A percentile compares a stretch with the other conserved stretches of the same genome.
phyloP scores from a whole-genome alignment of 306 rosid genomes.

The Ammopiptanthus mongolicus region DNA sequence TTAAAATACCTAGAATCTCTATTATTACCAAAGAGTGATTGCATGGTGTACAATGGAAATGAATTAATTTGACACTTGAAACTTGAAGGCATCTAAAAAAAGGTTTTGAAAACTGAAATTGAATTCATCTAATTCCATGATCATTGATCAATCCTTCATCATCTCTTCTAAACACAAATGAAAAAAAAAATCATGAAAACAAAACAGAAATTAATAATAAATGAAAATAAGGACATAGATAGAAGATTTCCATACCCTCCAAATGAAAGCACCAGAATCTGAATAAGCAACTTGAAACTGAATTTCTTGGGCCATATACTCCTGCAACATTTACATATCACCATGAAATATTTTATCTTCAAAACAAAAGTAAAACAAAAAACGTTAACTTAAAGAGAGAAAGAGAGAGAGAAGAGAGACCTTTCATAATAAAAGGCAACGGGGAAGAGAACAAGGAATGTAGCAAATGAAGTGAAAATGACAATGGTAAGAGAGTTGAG shows the following conservation, averaged over 20 bases:
- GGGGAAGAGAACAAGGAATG: conserved; percentile 62
- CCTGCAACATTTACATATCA: conserved; percentile 34
- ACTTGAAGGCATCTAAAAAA: not conserved
- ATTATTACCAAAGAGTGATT: not conserved
- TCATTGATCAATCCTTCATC: not conserved
- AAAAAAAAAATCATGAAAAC: not conserved
- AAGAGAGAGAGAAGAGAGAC: conserved; percentile 24
- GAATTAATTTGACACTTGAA: not conserved
- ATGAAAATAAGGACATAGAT: not conserved
- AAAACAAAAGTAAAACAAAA: not conserved
- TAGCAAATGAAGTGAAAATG: conserved; percentile 46
- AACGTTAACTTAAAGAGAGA: not conserved
- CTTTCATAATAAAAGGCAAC: conserved; percentile 64
- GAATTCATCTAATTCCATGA: not conserved
- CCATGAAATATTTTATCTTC: not conserved
- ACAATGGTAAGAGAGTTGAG: conserved; percentile 54
- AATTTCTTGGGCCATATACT: conserved; percentile 57
- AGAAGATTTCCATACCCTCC: conserved; percentile 53
- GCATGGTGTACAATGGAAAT: not conserved
- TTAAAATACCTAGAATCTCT: not conserved
- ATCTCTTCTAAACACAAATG: not conserved
- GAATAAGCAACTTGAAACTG: conserved; percentile 43
- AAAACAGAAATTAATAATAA: not conserved
- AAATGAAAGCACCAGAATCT: conserved; percentile 50
- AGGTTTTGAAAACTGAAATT: not conserved